Conservation (phyloP, 306 rosid genomes). For the Macrotyloma uniflorum region DNA sequence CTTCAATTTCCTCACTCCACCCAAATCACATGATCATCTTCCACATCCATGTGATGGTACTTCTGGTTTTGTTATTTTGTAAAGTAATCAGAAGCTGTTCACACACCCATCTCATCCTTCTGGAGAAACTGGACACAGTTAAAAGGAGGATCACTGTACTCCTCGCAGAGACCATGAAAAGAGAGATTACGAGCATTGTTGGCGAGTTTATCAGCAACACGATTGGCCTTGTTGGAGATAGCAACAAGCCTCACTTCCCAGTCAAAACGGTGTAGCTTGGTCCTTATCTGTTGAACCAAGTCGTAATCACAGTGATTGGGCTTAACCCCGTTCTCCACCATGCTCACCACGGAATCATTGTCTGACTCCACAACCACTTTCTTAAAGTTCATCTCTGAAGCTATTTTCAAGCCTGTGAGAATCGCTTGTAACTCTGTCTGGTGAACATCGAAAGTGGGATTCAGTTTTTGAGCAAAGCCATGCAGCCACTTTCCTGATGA, state of each 20-base stretch:
- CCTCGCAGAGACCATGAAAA: neutral
- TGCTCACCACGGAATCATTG: neutral
- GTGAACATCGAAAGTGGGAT: neutral
- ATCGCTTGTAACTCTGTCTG: neutral
- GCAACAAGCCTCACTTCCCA: neutral
- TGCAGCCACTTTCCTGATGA: neutral
- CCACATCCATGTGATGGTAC: too few species aligned
- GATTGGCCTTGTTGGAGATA: neutral
- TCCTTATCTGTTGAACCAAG: neutral
- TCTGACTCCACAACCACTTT: neutral
- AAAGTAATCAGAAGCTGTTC: neutral
- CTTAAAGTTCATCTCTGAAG: neutral
- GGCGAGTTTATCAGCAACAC: conserved; percentile 1
- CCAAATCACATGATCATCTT: too few species aligned
- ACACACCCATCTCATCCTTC: neutral
- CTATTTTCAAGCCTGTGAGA: neutral
- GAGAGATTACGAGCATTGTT: neutral
- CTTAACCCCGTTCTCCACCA: neutral
- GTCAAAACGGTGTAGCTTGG: neutral
- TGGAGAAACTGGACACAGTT: neutral
- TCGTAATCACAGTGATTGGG: neutral
- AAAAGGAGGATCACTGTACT: rapidly evolving
- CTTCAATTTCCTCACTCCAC: too few species aligned
- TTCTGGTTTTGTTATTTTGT: too few species aligned
- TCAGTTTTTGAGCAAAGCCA: neutral